phyloP scores from a whole-genome alignment of 129 eudicot species.

The Deinandra increscens region DNA sequence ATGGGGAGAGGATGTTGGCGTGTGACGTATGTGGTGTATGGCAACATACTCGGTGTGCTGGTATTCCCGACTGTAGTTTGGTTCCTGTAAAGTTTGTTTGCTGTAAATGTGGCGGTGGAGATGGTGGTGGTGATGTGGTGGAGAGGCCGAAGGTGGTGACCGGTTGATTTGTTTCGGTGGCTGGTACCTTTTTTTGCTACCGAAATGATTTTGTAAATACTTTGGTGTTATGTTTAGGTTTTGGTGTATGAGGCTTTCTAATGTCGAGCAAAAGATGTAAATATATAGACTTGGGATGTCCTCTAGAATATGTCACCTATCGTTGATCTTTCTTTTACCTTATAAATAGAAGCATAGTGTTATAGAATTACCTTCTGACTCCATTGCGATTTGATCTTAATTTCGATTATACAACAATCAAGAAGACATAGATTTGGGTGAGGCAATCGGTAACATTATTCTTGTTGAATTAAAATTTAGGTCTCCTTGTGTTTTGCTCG shows the following conservation, averaged over 20 bases:
- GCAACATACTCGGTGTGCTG: constrained; percentile 87
- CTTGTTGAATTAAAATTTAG: too few species aligned
- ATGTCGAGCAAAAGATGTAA: too few species aligned
- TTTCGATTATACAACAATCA: too few species aligned
- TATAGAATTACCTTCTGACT: too few species aligned
- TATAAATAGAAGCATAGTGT: too few species aligned
- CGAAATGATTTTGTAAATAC: constrained; percentile 24
- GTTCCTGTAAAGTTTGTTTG: constrained; percentile 69
- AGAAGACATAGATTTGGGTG: too few species aligned
- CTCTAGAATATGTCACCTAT: too few species aligned
- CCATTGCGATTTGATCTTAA: background rate
- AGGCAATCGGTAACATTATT: too few species aligned
- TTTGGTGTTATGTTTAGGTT: background rate
- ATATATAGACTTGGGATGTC: too few species aligned
- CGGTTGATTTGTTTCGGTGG: too few species aligned
- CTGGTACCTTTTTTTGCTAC: constrained; percentile 7
- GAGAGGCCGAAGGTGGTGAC: constrained; percentile 6
- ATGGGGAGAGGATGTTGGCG: constrained; percentile 93
- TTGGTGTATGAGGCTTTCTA: constrained; percentile 1
- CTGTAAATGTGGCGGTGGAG: constrained; percentile 29
- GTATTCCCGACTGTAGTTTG: constrained; percentile 50
- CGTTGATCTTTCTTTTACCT: too few species aligned
- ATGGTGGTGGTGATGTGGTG: background rate
- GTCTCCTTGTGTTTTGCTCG: background rate
- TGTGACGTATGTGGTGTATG: constrained; percentile 84